Base-by-base conservation (phyloP, 805 yeast species). In the Wickerhamiella vanderwaltii region DNA sequence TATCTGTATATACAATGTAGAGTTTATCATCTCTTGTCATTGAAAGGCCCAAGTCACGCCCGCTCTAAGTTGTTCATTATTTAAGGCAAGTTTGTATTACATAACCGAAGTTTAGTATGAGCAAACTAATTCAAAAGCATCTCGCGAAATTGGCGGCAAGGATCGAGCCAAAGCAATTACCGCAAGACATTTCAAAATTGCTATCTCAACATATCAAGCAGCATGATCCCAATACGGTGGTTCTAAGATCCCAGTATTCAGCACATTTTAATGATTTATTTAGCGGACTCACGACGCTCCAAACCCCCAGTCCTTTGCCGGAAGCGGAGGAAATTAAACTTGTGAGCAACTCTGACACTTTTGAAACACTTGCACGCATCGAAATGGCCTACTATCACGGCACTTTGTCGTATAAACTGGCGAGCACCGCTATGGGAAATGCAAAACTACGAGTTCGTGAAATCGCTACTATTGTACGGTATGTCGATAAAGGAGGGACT, bases 331-430 rank as follows among this genome's bases (percentile, higher is more conserved):
- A 17, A 4, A 19, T 35, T 18, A 16, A 7, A 9, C 11, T n/a
- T 5, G 13, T 23, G 9, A 11, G 26, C 11, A 7, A 23, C 11
- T 7, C 32, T 1, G 40, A 13, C 3, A 19, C 40, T 1, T 2
- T 28, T 15, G 25, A 19, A 5, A 29, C 40, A 15, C 31, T 54
- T 9, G 35, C 30, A 11, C 42, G 44, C 6, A 53, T 57, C 29
- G 51, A 54, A 26, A 47, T 43, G 25, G 42, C 47, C 12, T 56
- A 55, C 32, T 57, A 51, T 41, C 52, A 48, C 24, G 57, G 59
- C 5, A 46, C 39, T 15, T 48, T 57, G 6, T 41, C 53, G 2
- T 43, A 47, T 23, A 38, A 32, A n/a, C 47, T 51, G 15, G 53
- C 59, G 6, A 35, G 46, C 4, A 48, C 46, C 19, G 43, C 56